A percentile compares a stretch with the other conserved stretches of the same genome.
Evolutionary conservation across 176 grass and related monocot genomes (phyloP).

Genomic region (Zea luxurians): DNA sequence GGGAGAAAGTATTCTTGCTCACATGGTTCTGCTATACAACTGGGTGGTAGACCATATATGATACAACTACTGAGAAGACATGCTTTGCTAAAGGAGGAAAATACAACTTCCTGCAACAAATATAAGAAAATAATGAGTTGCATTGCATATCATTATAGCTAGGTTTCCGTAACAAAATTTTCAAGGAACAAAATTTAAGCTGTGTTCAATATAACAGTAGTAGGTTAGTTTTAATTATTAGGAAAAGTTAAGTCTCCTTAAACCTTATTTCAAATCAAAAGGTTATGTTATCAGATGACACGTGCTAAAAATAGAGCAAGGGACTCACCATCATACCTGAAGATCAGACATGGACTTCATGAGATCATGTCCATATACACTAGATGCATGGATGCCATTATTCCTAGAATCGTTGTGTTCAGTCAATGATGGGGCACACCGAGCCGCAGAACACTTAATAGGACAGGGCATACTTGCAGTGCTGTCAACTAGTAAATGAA

Average conservation of each 20-base stretch:
- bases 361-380: conserved; percentile 36
- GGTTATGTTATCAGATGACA: neutral
- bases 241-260: neutral
- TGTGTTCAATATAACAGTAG: neutral
- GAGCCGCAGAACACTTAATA: conserved; percentile 9
- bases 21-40: conserved; percentile 77
- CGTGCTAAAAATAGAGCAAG: conserved; percentile 36
- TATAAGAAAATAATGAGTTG: conserved; percentile 10
- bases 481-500: conserved; percentile 6
- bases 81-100: conserved; percentile 48
- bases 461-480: conserved; percentile 24
- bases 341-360: conserved; percentile 58
- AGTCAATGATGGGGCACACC: conserved; percentile 16
- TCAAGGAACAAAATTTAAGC: neutral
- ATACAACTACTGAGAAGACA: conserved; percentile 40
- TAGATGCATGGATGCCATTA: conserved; percentile 23
- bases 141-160: conserved; percentile 18
- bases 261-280: neutral
- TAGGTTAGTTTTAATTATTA: neutral
- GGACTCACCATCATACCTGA: conserved; percentile 99
- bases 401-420: conserved; percentile 4
- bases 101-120: conserved; percentile 49
- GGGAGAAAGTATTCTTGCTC: conserved; percentile 69
- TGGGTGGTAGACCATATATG: conserved; percentile 51
- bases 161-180: conserved; percentile 14